Percentiles rank a stretch among this genome's conserved stretches.
Conservation (phyloP, 73 alveolate genomes). For the Blepharisma stoltei region DNA sequence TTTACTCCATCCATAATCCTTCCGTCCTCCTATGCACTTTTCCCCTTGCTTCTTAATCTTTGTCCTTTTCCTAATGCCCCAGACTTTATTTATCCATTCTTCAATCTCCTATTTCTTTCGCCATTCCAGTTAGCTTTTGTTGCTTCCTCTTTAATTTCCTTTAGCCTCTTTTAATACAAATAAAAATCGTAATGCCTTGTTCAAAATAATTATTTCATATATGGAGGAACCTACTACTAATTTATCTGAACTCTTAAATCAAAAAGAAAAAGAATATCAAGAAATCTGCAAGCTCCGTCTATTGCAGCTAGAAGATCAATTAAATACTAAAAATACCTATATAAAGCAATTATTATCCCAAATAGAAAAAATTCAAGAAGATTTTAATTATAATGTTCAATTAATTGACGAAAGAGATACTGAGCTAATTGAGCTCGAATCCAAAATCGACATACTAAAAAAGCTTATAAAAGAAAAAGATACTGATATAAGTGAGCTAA, state of each 20-base stretch:
- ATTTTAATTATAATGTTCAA: constrained; percentile 10
- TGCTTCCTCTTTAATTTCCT: no score
- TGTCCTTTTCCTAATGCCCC: no score
- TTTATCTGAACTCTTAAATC: constrained; percentile 1
- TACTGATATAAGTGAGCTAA: constrained; percentile 6
- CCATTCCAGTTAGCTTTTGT: no score
- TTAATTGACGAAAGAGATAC: constrained; percentile 17
- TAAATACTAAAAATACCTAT: background rate
- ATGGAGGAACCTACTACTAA: background rate
- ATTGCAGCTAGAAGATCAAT: constrained; percentile 20
- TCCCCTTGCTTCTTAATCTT: no score
- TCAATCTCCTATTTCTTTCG: no score
- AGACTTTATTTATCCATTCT: no score
- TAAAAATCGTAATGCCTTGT: no score
- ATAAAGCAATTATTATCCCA: background rate
- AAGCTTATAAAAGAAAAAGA: constrained; percentile 13
- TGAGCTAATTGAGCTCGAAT: constrained; percentile 14
- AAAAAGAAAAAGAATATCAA: constrained; percentile 15
- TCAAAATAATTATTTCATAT: no score
- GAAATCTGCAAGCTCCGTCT: background rate
- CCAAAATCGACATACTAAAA: background rate
- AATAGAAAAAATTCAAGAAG: constrained; percentile 7
- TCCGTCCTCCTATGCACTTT: no score
- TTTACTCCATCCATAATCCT: no score
- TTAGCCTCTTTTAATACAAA: no score